Conservation (phyloP, 2,329 filamentous ascomycete species). For the Fusarium verrucosum region DNA sequence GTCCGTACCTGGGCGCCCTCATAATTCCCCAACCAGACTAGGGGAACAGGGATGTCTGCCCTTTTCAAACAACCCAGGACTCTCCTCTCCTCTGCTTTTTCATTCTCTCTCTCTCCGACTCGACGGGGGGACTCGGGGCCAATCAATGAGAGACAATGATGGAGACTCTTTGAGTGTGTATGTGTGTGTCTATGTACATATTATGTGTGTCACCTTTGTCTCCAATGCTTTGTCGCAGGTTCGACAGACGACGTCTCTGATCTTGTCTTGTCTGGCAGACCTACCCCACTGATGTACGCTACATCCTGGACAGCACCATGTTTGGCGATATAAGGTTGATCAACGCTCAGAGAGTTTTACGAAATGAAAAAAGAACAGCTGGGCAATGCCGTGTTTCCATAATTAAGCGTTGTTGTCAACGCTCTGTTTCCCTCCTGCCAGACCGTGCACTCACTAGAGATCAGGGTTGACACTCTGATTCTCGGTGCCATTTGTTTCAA, state of each 20-base stretch:
- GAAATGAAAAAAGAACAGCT: conserved; percentile 25
- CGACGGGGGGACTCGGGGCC: conserved; percentile 12
- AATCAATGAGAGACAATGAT: no score
- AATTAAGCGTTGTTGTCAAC: not conserved
- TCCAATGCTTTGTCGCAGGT: conserved; percentile 26
- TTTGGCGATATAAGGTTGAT: conserved; percentile 21
- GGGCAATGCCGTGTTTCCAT: not conserved
- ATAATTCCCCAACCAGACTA: conserved; percentile 26
- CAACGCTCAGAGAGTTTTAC: conserved; percentile 4
- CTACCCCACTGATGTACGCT: conserved; percentile 29
- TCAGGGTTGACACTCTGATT: conserved; percentile 24
- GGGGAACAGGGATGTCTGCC: conserved; percentile 31
- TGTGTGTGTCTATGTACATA: conserved; percentile 38
- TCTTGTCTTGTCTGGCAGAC: not conserved
- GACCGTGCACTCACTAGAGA: conserved; percentile 22
- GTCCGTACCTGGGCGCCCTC: conserved; percentile 21
- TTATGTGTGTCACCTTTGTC: conserved; percentile 35
- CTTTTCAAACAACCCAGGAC: conserved; percentile 29
- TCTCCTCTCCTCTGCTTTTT: conserved; percentile 1
- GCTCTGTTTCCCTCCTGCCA: conserved; percentile 16
- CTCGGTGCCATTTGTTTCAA: conserved; percentile 33
- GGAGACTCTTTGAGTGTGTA: conserved; percentile 11
- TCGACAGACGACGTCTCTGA: conserved; percentile 2
- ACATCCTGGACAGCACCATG: conserved; percentile 23
- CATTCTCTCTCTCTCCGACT: conserved; percentile 9